Evolutionary conservation across 257 asterid species (phyloP).

Genomic region (Plantago elongata): DNA sequence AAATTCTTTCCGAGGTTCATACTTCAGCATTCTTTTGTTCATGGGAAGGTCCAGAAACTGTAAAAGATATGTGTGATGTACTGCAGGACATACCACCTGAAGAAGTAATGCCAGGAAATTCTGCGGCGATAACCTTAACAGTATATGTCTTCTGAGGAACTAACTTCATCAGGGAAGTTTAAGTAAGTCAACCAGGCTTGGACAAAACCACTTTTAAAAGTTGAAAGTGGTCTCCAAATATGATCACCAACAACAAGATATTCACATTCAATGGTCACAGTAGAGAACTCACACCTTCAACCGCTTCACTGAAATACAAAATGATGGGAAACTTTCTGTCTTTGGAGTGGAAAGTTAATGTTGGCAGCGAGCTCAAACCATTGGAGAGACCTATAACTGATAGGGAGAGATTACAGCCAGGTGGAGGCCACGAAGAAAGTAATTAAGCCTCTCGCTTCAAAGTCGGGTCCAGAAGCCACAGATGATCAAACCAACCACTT

Average conservation of each 20-base stretch:
- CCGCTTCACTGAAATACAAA: constrained; percentile 69
- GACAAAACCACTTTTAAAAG: constrained; percentile 42
- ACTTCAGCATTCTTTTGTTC: constrained; percentile 30
- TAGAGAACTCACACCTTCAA: constrained; percentile 68
- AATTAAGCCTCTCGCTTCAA: constrained; percentile 44
- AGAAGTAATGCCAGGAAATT: constrained; percentile 53
- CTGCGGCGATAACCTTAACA: constrained; percentile 52
- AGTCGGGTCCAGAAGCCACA: constrained; percentile 89
- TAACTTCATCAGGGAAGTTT: constrained; percentile 44
- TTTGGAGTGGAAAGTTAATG: constrained; percentile 31
- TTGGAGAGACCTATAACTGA: constrained; percentile 33
- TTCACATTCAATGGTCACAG: constrained; percentile 60
- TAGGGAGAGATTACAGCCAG: constrained; percentile 43
- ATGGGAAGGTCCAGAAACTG: constrained; percentile 35
- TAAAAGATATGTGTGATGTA: constrained; percentile 46
- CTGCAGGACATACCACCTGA: constrained; percentile 45
- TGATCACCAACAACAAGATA: constrained; percentile 32
- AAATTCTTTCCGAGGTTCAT: constrained; percentile 32
- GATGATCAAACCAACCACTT: constrained; percentile 98
- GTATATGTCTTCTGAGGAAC: constrained; percentile 37
- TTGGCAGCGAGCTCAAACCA: constrained; percentile 29
- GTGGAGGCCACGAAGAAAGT: constrained; percentile 85
- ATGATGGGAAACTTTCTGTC: constrained; percentile 54
- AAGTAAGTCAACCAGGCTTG: constrained; percentile 65
- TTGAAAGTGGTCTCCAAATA: constrained; percentile 66